phyloP scores from a whole-genome alignment of 129 eudicot genomes.

The Pulicaria dysenterica region DNA sequence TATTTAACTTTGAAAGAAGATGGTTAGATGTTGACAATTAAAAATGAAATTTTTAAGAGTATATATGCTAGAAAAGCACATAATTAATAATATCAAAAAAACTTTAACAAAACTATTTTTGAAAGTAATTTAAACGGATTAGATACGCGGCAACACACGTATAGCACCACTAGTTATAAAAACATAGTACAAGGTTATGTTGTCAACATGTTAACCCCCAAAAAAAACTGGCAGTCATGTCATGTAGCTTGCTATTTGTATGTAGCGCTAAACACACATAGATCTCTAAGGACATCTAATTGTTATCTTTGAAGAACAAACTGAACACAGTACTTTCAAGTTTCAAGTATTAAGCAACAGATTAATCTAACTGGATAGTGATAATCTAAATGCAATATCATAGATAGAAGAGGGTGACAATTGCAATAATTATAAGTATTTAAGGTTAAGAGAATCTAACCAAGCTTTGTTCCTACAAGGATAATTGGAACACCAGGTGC shows the following conservation, averaged over 20 bases:
- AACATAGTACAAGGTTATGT: too few relatives aligned
- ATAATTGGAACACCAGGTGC: constrained; percentile 73
- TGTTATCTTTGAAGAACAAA: constrained; percentile 10
- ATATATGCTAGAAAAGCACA: too few relatives aligned
- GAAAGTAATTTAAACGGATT: too few relatives aligned
- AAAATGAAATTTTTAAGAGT: too few relatives aligned
- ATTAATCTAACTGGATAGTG: not conserved
- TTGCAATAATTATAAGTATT: not conserved
- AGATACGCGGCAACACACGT: not conserved
- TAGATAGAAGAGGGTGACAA: not conserved
- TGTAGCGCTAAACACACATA: not conserved
- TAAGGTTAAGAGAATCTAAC: constrained; percentile 41
- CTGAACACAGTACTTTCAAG: not conserved
- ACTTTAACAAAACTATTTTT: too few relatives aligned
- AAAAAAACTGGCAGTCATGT: not conserved
- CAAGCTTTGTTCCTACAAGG: constrained; percentile 81
- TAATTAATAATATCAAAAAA: too few relatives aligned
- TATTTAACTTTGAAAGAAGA: too few relatives aligned
- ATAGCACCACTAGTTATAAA: too few relatives aligned
- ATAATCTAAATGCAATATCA: not conserved
- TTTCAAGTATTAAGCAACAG: not conserved
- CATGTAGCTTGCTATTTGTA: constrained; percentile 3
- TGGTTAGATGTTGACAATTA: too few relatives aligned
- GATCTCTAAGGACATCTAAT: constrained; percentile 1
- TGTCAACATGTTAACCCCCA: not conserved